A percentile compares a stretch with the other conserved stretches of the same genome.
These are phyloP conservation scores for Geotrichum siamense DNA, from an alignment of 1,139 yeast genomes.

Conservation along the genomic window DNA sequence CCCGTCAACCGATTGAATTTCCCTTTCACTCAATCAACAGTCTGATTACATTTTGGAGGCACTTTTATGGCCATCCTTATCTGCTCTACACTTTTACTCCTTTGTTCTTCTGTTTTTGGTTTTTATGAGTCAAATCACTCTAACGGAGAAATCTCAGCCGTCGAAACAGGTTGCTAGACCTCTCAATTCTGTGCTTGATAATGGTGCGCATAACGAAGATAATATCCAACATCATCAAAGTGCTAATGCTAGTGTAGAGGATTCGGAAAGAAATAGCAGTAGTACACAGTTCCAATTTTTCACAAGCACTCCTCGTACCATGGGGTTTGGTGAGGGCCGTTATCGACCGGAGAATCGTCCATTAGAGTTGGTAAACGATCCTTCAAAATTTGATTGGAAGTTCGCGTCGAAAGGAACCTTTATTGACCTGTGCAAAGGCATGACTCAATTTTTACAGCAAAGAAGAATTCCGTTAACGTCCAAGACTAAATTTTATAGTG, in stretches of 20 bases:
- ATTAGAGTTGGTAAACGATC: constrained; percentile 1
- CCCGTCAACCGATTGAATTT: too few species aligned
- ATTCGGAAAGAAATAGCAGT: background rate
- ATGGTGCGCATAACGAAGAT: background rate
- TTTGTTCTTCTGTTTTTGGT: too few species aligned
- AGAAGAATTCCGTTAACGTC: background rate
- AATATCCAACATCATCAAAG: background rate
- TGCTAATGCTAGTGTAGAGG: background rate
- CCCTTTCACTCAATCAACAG: too few species aligned
- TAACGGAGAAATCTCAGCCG: too few species aligned
- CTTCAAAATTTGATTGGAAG: constrained; percentile 5
- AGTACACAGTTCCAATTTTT: background rate
- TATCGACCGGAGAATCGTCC: constrained; percentile 1
- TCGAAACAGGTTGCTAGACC: background rate
- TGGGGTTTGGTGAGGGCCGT: background rate
- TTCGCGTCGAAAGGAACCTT: constrained; percentile 1
- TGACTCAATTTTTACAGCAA: constrained; percentile 4
- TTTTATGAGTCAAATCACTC: too few species aligned
- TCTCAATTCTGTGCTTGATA: background rate
- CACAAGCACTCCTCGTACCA: constrained; percentile 1
- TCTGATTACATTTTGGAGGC: too few species aligned
- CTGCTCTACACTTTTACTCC: too few species aligned
- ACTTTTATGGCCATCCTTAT: too few species aligned
- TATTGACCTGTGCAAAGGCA: constrained; percentile 3
- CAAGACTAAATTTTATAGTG: constrained; percentile 2